Evolutionary conservation across 2,329 filamentous ascomycete species (phyloP).

Genomic region (Microdochium nivale): DNA sequence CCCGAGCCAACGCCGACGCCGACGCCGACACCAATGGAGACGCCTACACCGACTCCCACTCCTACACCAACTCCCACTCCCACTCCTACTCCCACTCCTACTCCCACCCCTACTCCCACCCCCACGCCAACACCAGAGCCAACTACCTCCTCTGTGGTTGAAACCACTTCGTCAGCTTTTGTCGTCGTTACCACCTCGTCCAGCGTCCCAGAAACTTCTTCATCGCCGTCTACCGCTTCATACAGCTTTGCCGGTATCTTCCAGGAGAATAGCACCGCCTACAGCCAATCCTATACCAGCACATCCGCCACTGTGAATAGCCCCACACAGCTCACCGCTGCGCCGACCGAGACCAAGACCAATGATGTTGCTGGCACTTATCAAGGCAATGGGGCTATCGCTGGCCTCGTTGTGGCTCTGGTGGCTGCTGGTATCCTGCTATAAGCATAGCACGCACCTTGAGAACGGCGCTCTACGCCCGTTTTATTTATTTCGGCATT

Average conservation of each 20-base stretch:
- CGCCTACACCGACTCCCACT: constrained; percentile 19
- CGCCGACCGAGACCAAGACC: constrained; percentile 12
- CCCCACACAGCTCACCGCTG: constrained; percentile 7
- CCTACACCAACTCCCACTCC: constrained; percentile 8
- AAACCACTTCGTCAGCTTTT: constrained; percentile 5
- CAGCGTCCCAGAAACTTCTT: constrained; percentile 13
- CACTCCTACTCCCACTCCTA: constrained; percentile 8
- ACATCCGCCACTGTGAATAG: constrained; percentile 9
- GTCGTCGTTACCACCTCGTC: constrained; percentile 7
- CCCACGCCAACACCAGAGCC: constrained; percentile 5
- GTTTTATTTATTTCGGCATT: neutral
- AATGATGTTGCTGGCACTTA: constrained; percentile 4
- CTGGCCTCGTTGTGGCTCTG: constrained; percentile 46
- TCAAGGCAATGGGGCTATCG: constrained; percentile 34
- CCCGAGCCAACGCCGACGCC: constrained; percentile 9
- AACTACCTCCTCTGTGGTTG: constrained; percentile 1
- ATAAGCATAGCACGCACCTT: constrained; percentile 6
- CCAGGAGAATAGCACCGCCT: constrained; percentile 37
- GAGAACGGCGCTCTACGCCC: neutral
- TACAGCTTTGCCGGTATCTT: constrained; percentile 37
- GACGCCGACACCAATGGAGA: constrained; percentile 17
- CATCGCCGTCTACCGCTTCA: constrained; percentile 4
- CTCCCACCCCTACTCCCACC: constrained; percentile 13
- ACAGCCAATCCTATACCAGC: constrained; percentile 3
- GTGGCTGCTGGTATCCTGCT: constrained; percentile 35